Evolutionary conservation across 2,329 filamentous ascomycete species (phyloP), one percentile per base, ranked within the genome.

Genomic region (Botrytis pseudocinerea): DNA sequence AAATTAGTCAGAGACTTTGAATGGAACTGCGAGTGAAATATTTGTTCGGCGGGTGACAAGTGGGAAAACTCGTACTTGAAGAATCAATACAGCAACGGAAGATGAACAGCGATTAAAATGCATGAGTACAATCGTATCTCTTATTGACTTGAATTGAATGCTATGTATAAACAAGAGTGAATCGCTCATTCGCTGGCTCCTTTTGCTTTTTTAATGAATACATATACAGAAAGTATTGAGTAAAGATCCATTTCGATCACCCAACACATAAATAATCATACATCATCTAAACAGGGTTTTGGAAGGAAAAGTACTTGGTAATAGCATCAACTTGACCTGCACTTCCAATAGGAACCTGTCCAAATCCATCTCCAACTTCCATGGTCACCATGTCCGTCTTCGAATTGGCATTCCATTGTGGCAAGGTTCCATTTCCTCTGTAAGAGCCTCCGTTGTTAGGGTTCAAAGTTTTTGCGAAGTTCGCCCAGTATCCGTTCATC

Each of bases 401-500:
- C 1, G 32, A 32, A 1, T 16, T 59, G 2, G 4, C 25, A 48
- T 5, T 35, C 66, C 40, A 63, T 65, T n/a, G 44, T 7, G 12
- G 73, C 74, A 65, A 62, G 1, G 20, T n/a, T n/a, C 35, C 51
- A 48, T 51, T 12, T 62, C 75, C n/a, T 62, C 46, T 59, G 10
- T 66, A 66, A 1, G 38, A 28, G 18, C 20, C 42, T 9, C 69
- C 59, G 28, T 14, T 38, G n/a, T 94, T 94, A 0, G 92, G 92
- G 79, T 94, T 85, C 54, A 89, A 85, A 0, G 84, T 85, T 51
- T 86, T 83, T 73, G 94, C 88, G 79, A 94, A 95, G 76, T 90
- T 92, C 1, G 88, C 88, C 91, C 91, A 94, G 80, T 93, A 94
- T 0, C 84, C 86, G 77, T 92, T 89, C 59, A 92, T 80, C 40